Base-by-base conservation (phyloP, 2,329 filamentous ascomycete species). In the Botryotinia convoluta region DNA sequence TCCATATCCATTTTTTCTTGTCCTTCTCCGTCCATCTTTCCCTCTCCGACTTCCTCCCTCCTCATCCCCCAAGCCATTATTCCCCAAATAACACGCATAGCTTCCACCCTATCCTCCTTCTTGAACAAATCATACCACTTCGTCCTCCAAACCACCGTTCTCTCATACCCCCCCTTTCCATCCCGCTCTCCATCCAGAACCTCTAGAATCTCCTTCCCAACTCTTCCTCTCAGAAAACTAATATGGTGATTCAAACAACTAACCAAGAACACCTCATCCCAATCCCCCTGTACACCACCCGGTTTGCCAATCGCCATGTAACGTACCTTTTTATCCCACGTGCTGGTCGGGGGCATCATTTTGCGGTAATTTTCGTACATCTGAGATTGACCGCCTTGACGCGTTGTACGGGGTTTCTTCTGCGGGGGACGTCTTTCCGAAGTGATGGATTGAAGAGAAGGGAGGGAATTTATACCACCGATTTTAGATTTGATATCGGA, bases 291-390 rank as follows among this genome's bases (percentile, higher is more conserved):
- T 2, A 80, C 83, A 3, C 85, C 86, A 1, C 77, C 77, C 18
- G 80, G 79, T 75, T 85, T 86, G 8, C 89, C 89, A 73, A 91
- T 87, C 35, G 88, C 84, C 74, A 84, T 81, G 78, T 91, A 91
- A 48, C 84, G 83, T 44, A 86, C 85, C 81, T 89, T 90, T 73
- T 83, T 84, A 78, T 91, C 89, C 89, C 89, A 91, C 35, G 85
- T 86, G 10, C 85, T 82, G 16, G 86, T 81, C 0, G 89, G 89
- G 14, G 86, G 87, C 2, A 87, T 84, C 62, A 91, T 83, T 84
- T 88, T 90, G 73, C 89, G 86, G 81, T 91, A 91, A 77, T 85
- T 87, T 79, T 91, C 89, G 79, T 91, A 91, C 64, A 90, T 89
- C 74, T 87, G 85, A 54, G 85, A 81, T 75, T 85, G 88, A 3